Percentiles rank a stretch among this genome's conserved stretches.
phyloP scores from a whole-genome alignment of 768 basidiomycete species.

The Fibroporia radiculosa region DNA sequence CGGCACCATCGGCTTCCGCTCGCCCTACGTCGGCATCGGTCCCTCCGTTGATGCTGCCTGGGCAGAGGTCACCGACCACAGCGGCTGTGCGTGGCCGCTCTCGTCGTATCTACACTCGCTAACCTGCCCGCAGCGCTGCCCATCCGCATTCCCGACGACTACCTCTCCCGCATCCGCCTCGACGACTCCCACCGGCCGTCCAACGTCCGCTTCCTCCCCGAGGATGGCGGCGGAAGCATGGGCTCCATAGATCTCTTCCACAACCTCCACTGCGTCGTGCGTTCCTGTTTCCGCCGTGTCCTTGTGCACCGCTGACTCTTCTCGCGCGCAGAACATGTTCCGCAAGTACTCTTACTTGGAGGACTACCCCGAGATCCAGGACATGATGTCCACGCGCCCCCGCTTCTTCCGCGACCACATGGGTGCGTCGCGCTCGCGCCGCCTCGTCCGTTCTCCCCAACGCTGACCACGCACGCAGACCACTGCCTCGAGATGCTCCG shows the following conservation, averaged over 20 bases:
- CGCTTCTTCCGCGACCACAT: too few relatives aligned
- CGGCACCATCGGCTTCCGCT: background rate
- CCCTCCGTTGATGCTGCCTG: background rate
- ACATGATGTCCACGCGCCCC: background rate
- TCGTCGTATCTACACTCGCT: background rate
- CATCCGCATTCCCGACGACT: background rate
- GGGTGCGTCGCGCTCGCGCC: too few relatives aligned
- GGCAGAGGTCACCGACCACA: too few relatives aligned
- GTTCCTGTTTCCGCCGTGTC: background rate
- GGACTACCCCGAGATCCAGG: background rate
- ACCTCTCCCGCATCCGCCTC: background rate
- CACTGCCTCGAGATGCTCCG: background rate
- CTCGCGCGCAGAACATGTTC: background rate
- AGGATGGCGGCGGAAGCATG: background rate
- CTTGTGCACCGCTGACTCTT: too few relatives aligned
- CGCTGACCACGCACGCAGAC: background rate
- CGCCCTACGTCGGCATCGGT: background rate
- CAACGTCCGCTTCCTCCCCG: background rate
- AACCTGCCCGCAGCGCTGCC: background rate
- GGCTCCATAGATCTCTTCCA: background rate
- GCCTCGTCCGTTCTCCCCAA: too few relatives aligned
- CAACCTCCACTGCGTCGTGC: background rate
- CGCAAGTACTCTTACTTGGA: background rate
- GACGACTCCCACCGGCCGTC: background rate
- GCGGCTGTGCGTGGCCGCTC: background rate